A percentile compares a stretch with the other conserved stretches of the same genome.
Conservation (phyloP, 176 grass and related monocot genomes). For the Carex myosuroides region DNA sequence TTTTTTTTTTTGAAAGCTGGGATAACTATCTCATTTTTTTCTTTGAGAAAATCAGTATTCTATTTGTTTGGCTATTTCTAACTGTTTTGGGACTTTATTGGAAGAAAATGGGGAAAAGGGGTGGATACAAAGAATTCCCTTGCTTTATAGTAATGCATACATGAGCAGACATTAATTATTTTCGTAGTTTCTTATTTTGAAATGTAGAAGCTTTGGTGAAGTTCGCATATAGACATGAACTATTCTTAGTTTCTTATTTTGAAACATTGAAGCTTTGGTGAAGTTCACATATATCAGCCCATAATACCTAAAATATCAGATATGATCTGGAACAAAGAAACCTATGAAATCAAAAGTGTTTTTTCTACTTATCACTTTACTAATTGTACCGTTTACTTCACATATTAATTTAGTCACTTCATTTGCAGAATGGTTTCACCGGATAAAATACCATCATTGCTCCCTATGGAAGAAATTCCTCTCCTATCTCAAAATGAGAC, state of each 20-base stretch:
- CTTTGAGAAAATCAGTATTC: not conserved
- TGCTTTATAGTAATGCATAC: not conserved
- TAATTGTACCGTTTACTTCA: not conserved
- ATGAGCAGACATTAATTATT: not conserved
- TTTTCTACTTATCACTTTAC: not conserved
- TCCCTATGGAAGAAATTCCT: constrained; percentile 55
- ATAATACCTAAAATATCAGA: constrained; percentile 1
- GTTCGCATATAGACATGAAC: not conserved
- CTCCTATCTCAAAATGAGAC: constrained; percentile 57
- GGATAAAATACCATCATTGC: constrained; percentile 33
- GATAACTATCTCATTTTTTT: not conserved
- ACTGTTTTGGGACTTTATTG: not conserved
- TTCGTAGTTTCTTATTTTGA: not conserved
- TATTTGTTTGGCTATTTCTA: not conserved
- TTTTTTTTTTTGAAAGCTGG: not conserved
- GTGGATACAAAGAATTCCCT: not conserved
- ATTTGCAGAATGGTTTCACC: constrained; percentile 10
- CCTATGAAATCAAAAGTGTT: not conserved
- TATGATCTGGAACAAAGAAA: not conserved
- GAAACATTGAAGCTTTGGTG: not conserved
- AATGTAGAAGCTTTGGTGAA: not conserved
- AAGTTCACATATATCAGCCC: not conserved
- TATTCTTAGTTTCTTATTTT: not conserved
- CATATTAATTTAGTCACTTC: not conserved
- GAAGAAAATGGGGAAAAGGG: not conserved